phyloP scores from a whole-genome alignment of 805 yeast species.

The Ogataea minuta region DNA sequence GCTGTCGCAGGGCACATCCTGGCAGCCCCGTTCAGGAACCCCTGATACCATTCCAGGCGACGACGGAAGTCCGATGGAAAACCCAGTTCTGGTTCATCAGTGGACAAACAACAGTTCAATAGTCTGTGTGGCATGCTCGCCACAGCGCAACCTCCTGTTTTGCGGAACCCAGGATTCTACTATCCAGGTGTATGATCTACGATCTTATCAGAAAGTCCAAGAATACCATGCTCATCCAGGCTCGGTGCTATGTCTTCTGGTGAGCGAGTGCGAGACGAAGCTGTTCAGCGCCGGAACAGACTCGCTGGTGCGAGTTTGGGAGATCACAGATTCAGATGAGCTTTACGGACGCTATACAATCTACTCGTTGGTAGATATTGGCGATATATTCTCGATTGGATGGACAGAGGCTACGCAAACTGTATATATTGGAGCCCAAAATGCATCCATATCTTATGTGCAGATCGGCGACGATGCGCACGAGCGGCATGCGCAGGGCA shows the following conservation, averaged over 20 bases:
- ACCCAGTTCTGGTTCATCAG: slow-evolving; percentile 44
- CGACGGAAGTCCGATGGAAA: background rate
- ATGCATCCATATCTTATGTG: slow-evolving; percentile 82
- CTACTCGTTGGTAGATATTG: slow-evolving; percentile 83
- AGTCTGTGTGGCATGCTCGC: slow-evolving; percentile 66
- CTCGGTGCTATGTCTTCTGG: slow-evolving; percentile 68
- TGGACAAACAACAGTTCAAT: slow-evolving; percentile 78
- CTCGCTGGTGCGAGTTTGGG: slow-evolving; percentile 86
- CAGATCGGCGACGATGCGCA: slow-evolving; percentile 31
- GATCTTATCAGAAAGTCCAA: slow-evolving; percentile 55
- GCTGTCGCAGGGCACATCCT: slow-evolving; percentile 7
- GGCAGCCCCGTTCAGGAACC: slow-evolving; percentile 11
- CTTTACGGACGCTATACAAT: slow-evolving; percentile 55
- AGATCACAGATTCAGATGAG: slow-evolving; percentile 40
- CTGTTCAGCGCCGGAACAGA: slow-evolving; percentile 89
- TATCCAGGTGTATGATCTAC: slow-evolving; percentile 67
- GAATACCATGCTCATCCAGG: slow-evolving; percentile 64
- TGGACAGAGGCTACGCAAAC: slow-evolving; percentile 62
- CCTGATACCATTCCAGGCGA: slow-evolving; percentile 6
- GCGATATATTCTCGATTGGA: slow-evolving; percentile 84
- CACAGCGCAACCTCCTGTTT: slow-evolving; percentile 55
- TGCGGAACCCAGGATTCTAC: slow-evolving; percentile 91
- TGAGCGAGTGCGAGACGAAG: slow-evolving; percentile 50
- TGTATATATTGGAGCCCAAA: slow-evolving; percentile 85
- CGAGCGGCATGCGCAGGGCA: slow-evolving; percentile 25